Base-by-base conservation (phyloP, 75 land plant species). In the Azolla pinnata region DNA sequence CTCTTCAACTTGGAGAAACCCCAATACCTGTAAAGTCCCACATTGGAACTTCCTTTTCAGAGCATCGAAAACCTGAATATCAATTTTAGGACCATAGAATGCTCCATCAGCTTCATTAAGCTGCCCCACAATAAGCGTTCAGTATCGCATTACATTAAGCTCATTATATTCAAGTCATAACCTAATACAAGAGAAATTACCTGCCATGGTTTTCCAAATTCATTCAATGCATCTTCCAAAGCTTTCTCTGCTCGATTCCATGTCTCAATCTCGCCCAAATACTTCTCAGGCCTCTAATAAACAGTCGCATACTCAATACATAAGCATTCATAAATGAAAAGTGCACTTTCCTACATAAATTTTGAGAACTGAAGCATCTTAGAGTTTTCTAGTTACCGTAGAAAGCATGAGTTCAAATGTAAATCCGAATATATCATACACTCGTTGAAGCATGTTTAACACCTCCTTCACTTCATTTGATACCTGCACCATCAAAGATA, bases 31-130 rank as follows among this genome's bases (percentile, higher is more conserved):
- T 40, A 95, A 40, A 20, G 99, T 90, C 17, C 93, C 99, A 78
- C 99, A 95, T 74, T 95, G 99, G 59, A 95, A 95, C 62, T 90
- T 90, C 54, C 99, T 90, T 46, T 82, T 86, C 68, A 95, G 62
- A 30, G 99, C 99, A 80, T 95, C 99, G 70, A 87, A 95, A 45
- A 95, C 99, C 56, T 76, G 74, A 57, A 95, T 95, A 62, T 95
- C 99, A 26, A 95, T 95, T 63, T 95, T 95, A 17, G 99, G 99
- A 24, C 99, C 99, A 74, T 95, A 95, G 75, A 95, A 95, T 47
- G 99, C 99, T 60, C 99, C 99, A 80, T 95, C 99, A 0, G 83
- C 99, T 82, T 86, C 97, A 75, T 90, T 82, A 29, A 83, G 73
- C 99, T 89, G 75, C 31, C 14, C 49, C 9, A 26, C 38, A 8